These are phyloP conservation scores for Tolypocladium capitatum DNA, from an alignment of 2,329 filamentous ascomycete genomes.

Conservation along the genomic window DNA sequence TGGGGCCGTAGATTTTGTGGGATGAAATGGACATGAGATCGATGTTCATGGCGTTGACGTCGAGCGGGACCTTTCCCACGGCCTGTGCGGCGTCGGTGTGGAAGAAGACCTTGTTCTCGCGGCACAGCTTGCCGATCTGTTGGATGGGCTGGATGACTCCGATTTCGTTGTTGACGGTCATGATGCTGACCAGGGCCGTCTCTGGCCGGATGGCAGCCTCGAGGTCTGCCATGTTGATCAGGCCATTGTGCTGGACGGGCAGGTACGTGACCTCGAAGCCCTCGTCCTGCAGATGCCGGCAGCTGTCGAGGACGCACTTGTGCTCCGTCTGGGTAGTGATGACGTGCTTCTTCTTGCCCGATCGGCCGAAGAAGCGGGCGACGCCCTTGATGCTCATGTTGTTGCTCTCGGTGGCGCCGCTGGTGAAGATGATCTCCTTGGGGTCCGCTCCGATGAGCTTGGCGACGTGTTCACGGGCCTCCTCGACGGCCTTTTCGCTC, in stretches of 20 bases:
- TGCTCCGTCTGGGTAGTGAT: slow-evolving; percentile 97
- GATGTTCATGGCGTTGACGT: slow-evolving; percentile 96
- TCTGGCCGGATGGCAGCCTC: slow-evolving; percentile 84
- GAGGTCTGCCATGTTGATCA: slow-evolving; percentile 71
- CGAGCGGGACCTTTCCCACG: slow-evolving; percentile 93
- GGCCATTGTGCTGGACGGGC: slow-evolving; percentile 74
- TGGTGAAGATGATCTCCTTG: slow-evolving; percentile 98
- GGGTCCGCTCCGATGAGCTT: slow-evolving; percentile 82
- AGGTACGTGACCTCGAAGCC: slow-evolving; percentile 96
- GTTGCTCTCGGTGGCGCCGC: slow-evolving; percentile 94
- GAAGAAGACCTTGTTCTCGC: slow-evolving; percentile 90
- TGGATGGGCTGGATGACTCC: slow-evolving; percentile 95
- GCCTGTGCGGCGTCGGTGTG: slow-evolving; percentile 95
- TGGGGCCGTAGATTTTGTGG: slow-evolving; percentile 97
- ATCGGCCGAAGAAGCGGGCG: slow-evolving; percentile 82
- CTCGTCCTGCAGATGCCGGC: slow-evolving; percentile 90
- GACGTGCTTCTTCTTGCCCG: slow-evolving; percentile 95
- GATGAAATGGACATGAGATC: slow-evolving; percentile 98
- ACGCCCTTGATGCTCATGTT: slow-evolving; percentile 99
- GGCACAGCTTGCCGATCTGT: slow-evolving; percentile 85
- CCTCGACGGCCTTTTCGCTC: slow-evolving; percentile 84
- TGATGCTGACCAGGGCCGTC: slow-evolving; percentile 86
- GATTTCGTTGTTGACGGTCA: slow-evolving; percentile 99
- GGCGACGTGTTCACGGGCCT: slow-evolving; percentile 72
- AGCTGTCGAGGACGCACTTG: slow-evolving; percentile 97